These are phyloP conservation scores for Saccharomycopsis oosterbeekiorum DNA, from an alignment of 805 yeast genomes.

Conservation along the genomic window DNA sequence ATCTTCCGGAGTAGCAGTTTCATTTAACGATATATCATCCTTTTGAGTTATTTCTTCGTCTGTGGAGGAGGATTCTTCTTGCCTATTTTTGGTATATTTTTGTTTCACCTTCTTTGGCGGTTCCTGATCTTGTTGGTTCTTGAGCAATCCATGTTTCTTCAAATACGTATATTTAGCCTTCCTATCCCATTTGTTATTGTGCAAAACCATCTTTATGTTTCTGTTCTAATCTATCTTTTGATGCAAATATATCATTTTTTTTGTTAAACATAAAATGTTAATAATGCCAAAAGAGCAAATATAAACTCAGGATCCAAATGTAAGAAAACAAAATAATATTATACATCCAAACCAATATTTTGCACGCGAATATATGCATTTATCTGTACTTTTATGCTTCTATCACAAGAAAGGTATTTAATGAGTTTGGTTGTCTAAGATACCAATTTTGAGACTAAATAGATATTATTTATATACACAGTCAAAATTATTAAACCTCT, in stretches of 20 bases:
- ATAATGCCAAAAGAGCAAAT: too few species aligned
- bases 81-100: background rate
- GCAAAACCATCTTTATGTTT: constrained; percentile 34
- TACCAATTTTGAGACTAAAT: background rate
- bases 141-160: constrained; percentile 32
- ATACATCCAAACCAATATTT: background rate
- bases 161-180: constrained; percentile 34
- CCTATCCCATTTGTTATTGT: constrained; percentile 43
- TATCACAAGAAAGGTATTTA: background rate
- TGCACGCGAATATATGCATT: background rate
- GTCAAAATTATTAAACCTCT: too few species aligned
- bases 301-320: too few species aligned
- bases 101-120: background rate
- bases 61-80: background rate
- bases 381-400: background rate
- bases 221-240: background rate
- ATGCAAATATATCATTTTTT: too few species aligned
- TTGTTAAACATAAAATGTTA: too few species aligned
- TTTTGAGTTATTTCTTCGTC: constrained; percentile 4
- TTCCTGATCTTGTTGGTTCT: constrained; percentile 14
- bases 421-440: background rate
- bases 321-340: too few species aligned
- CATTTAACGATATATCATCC: constrained; percentile 3
- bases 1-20: background rate
- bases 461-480: background rate